Evolutionary conservation across 257 asterid genomes (phyloP), one percentile per base, ranked within the genome.

Genomic region (Petunia axillaris): DNA sequence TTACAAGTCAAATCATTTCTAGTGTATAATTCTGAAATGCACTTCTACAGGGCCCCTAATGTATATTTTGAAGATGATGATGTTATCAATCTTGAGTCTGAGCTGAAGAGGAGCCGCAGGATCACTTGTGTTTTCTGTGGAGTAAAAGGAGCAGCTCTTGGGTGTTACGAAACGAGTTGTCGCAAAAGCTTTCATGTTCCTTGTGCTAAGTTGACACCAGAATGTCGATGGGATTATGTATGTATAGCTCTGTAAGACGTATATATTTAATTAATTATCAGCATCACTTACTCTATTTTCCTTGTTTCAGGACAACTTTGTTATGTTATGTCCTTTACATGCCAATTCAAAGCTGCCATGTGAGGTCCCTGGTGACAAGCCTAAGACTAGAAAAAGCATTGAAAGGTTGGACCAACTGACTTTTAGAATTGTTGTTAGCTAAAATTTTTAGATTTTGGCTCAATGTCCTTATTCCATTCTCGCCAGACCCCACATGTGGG

Each of bases 91-190:
- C 97, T 95, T 62, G 98, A 92, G 76, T 53, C 88, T 80, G 98
- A 95, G 82, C 63, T 95, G 83, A 83, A 88, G 35, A 93, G 99
- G 90, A 95, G 99, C 82, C 86, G 92, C 68, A 88, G 91, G 84
- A 90, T 93, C 63, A 90, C 77, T 75, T 95, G 99, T 87, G 85
- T 87, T 79, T 88, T 93, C 84, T 95, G 99, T 87, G 96, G 97
- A 76, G 81, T 84, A 85, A 93, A 89, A 82, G 99, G 99, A 40
- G 99, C 98, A 64, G 95, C 99, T 76, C 98, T 95, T 15, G 99
- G 99, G 14, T 95, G 99, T 85, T 95, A 90, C 41, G 94, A 89
- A 53, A 92, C 86, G 84, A 91, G 90, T 82, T 95, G 99, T 83
- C 94, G 94, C 81, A 92, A 82, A 87, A 95, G 98, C 85, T 93